Evolutionary conservation across 2,329 filamentous ascomycete species (phyloP), one percentile per base, ranked within the genome.

Genomic region (Byssothecium circinans): DNA sequence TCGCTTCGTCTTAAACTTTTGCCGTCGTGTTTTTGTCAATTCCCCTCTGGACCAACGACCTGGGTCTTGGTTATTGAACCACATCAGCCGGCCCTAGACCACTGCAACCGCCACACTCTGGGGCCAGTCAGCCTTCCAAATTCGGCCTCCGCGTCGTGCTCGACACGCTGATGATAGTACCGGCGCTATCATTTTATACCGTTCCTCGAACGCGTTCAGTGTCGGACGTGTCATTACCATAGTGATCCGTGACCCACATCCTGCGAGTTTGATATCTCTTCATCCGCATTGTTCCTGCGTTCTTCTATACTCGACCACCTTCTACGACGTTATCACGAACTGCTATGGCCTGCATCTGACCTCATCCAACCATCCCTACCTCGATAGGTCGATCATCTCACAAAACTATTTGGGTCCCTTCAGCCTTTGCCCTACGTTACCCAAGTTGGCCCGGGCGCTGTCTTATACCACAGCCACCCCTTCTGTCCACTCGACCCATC

Each of bases 161-260:
- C 49, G 20, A 40, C 54, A 41, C 47, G 48, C 47, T 56, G 50
- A 36, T 47, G 41, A 55, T 56, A 64, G 42, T 34, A 52, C 45
- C 48, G 50, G 53, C 51, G 43, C 51, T 54, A 61, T 62, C 59
- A 61, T 55, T 53, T 62, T 50, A 56, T 56, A 54, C 57, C 56
- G 57, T 49, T 52, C 57, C 58, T 63, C 57, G 41, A 52, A 65
- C 68, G 66, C 68, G 59, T 69, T 58, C 50, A 35, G 51, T 56
- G 47, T 62, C 56, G 55, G 50, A 49, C 53, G 34, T 54, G 51
- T 49, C 41, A 43, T 53, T 47, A 51, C 45, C 52, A 58, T 57
- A 44, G 61, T 59, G 52, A 53, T 57, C 60, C 57, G 53, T 62
- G 58, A 62, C 57, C 43, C 56, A 55, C 55, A 61, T 58, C 56